Evolutionary conservation across 805 yeast species (phyloP), one percentile per base, ranked within the genome.

Genomic region (Lachancea quebecensis): DNA sequence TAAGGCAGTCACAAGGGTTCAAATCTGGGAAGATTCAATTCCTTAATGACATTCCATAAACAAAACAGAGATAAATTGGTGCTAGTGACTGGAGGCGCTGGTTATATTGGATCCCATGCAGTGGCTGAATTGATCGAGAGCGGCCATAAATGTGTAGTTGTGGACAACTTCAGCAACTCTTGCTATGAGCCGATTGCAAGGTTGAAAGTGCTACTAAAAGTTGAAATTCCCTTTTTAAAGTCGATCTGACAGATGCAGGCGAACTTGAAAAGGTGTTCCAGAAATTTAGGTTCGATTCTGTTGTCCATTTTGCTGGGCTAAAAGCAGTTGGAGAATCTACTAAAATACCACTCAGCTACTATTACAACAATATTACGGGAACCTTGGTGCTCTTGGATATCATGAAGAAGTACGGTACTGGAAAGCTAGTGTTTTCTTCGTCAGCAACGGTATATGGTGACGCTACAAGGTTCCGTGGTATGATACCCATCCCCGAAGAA

Each of bases 361-460:
- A 81, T 61, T 77, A 75, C 42, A 80, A 81, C 61, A 85, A 85
- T 56, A 78, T 85, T 35, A 57, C 66, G 14, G 90, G 91, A 30
- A 77, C 90, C 16, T 60, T 82, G 49, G 73, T 68, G 43, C 67
- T 86, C 47, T 60, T 85, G 48, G 70, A 72, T 45, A 74, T 71
- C 9, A 75, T 83, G 78, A 62, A 66, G 30, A 64, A 66, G 35
- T 55, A 65, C 35, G 45, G 56, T n/a, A 78, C 81, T 38, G 66
- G 69, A 37, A 72, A 72, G 12, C 62, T 86, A 44, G 88, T 85
- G 12, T 85, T 85, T 63, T 78, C 85, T 33, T 82, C 90, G 2
- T 79, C 87, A 27, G 93, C 93, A 10, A 85, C 93, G 10, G 91
- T 85, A 4, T 85, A 86, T 56, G 95, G 93, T 11, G 91, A 82